Evolutionary conservation across 495 filamentous ascomycete species (phyloP), one percentile per base, ranked within the genome.

Genomic region (Aspergillus incahuasiensis): DNA sequence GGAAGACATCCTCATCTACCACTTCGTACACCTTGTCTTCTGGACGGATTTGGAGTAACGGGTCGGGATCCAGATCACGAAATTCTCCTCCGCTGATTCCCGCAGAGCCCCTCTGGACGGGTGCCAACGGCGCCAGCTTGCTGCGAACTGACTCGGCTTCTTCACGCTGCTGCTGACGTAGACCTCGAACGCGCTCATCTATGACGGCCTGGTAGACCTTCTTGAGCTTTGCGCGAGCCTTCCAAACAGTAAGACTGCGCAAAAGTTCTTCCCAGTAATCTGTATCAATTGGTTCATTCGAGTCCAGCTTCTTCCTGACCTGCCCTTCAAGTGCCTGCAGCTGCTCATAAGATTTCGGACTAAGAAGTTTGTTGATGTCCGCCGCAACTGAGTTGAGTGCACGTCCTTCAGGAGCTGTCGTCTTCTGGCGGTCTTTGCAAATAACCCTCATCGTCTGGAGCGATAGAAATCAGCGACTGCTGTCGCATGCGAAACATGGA

Each of bases 231-330:
- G 92, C 90, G 64, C 88, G 90, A 5, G 92, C 90, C 71, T 97
- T 97, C 84, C 88, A 96, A 3, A 95, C 84, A 13, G 86, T 76
- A 39, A 98, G 73, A 64, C 87, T 95, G 58, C 86, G 83, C 45
- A 97, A 77, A 2, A 98, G 79, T 63, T 95, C 88, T 60, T 95
- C 91, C 94, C 94, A 98, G 68, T 97, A 98, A 68, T 98, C 94
- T 4, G 87, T 89, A 74, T 98, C 95, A 63, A 97, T 91, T 9
- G 89, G 87, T 66, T 97, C 91, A 59, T 95, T 86, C 12, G 90
- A 94, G 40, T 86, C 78, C 38, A 98, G 69, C 69, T 97, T 98
- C 8, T 74, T 74, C 59, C 80, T 82, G 61, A 98, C 92, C 68
- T 96, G 91, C 50, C 75, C 80, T 72, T 97, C 94, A 22, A 98